Conservation (phyloP, 208 protist genomes). For the Leishmania guyanensis region DNA sequence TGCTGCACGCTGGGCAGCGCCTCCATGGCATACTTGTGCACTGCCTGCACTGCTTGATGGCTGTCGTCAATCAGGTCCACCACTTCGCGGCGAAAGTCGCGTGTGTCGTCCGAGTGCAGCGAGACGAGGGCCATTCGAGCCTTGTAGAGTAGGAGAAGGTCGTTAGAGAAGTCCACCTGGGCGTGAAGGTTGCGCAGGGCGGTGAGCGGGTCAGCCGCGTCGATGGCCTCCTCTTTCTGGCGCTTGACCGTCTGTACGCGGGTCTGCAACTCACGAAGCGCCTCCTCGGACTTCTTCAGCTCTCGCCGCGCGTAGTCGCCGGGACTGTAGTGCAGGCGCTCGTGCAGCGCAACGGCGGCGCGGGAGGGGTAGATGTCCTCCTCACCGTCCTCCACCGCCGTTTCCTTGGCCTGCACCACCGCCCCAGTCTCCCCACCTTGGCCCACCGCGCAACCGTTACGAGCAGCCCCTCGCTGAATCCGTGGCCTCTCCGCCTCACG, state of each 20-base stretch:
- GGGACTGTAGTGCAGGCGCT: slow-evolving; percentile 71
- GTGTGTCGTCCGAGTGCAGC: slow-evolving; percentile 65
- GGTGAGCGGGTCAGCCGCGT: slow-evolving; percentile 49
- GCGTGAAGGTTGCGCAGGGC: slow-evolving; percentile 67
- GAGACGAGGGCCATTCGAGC: slow-evolving; percentile 69
- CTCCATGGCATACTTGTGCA: slow-evolving; percentile 40
- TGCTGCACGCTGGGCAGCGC: slow-evolving; percentile 53
- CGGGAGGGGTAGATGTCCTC: slow-evolving; percentile 47
- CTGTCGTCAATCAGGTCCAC: slow-evolving; percentile 64
- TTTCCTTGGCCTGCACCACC: not conserved
- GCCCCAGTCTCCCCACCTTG: not conserved
- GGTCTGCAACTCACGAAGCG: slow-evolving; percentile 62
- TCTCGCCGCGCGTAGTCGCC: slow-evolving; percentile 66
- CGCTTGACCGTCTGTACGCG: slow-evolving; percentile 50
- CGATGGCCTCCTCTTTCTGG: slow-evolving; percentile 72
- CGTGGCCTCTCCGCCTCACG: not conserved
- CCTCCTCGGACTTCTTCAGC: slow-evolving; percentile 62
- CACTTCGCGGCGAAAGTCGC: slow-evolving; percentile 47
- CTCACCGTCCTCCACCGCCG: not conserved
- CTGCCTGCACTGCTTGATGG: slow-evolving; percentile 33
- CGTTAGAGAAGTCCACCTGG: slow-evolving; percentile 85
- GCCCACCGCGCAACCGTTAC: not conserved
- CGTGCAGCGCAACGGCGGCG: slow-evolving; percentile 71
- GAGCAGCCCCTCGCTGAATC: not conserved
- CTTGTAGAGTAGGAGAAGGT: slow-evolving; percentile 82